Percentiles rank a stretch among this genome's conserved stretches.
Evolutionary conservation across 495 filamentous ascomycete species (phyloP).

Genomic region (Aspergillus baeticus): DNA sequence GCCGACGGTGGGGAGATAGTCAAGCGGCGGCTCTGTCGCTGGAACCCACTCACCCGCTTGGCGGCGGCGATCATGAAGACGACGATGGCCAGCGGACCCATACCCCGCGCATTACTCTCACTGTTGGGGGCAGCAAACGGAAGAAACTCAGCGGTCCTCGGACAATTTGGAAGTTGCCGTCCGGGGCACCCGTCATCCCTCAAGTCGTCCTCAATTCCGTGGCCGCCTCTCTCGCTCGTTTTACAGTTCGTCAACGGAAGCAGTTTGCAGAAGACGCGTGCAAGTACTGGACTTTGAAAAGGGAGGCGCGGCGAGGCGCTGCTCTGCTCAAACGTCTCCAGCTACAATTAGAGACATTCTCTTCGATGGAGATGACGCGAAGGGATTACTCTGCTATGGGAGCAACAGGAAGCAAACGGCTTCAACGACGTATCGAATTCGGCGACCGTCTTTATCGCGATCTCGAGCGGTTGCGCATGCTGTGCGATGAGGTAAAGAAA

Average conservation of each 20-base stretch:
- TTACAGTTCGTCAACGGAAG: conserved; percentile 78
- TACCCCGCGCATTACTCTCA: conserved; percentile 53
- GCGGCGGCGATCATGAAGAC: conserved; percentile 34
- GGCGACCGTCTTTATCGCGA: conserved; percentile 72
- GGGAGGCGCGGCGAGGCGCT: conserved; percentile 87
- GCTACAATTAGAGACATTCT: conserved; percentile 83
- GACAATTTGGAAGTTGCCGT: conserved; percentile 88
- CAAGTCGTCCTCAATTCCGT: conserved; percentile 78
- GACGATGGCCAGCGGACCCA: conserved; percentile 33
- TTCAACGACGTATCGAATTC: conserved; percentile 85
- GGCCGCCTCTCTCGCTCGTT: conserved; percentile 73
- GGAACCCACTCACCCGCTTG: conserved; percentile 61
- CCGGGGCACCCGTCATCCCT: conserved; percentile 92
- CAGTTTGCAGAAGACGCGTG: conserved; percentile 91
- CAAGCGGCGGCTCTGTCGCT: conserved; percentile 82
- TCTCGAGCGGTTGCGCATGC: conserved; percentile 65
- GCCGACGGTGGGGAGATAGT: conserved; percentile 85
- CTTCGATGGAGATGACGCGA: conserved; percentile 92
- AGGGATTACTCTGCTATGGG: conserved; percentile 93
- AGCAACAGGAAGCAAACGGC: conserved; percentile 70
- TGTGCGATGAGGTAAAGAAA: conserved; percentile 68
- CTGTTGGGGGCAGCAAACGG: conserved; percentile 73
- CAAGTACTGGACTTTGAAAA: conserved; percentile 96
- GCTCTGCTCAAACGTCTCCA: conserved; percentile 90
- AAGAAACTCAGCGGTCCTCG: conserved; percentile 63